A percentile compares a stretch with the other conserved stretches of the same genome.
Conservation (phyloP, 106 monocot genomes). For the Apostasia shenzhenica region DNA sequence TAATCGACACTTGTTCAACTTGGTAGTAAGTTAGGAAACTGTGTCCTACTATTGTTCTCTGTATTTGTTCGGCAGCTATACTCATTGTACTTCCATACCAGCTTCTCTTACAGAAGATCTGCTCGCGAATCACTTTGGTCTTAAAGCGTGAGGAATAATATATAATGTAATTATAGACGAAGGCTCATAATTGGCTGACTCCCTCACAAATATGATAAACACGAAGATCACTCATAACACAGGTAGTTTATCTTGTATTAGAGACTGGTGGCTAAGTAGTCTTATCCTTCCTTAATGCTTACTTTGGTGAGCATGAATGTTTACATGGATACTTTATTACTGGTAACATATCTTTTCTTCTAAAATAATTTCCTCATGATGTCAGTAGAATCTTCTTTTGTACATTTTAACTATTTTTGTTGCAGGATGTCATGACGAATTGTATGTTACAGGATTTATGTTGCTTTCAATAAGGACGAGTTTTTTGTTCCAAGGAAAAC, state of each 20-base stretch:
- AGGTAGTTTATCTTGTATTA: conserved; percentile 25
- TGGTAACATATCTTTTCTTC: no score
- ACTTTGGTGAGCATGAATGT: no score
- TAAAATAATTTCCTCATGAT: no score
- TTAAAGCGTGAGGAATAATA: conserved; percentile 76
- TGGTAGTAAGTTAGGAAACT: conserved; percentile 73
- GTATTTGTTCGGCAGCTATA: conserved; percentile 48
- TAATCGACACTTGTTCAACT: conserved; percentile 78
- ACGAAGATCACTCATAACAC: conserved; percentile 61
- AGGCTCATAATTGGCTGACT: conserved; percentile 97
- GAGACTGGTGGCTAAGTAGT: no score
- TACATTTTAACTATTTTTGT: no score
- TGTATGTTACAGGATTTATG: no score
- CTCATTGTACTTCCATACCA: conserved; percentile 92
- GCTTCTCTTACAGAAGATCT: conserved; percentile 68
- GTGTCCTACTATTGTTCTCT: conserved; percentile 92
- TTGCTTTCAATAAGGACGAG: no score
- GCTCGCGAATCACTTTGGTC: conserved; percentile 87
- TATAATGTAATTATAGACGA: conserved; percentile 91
- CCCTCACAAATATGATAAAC: conserved; percentile 86
- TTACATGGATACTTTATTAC: no score
- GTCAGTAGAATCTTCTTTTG: no score
- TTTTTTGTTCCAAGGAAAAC: no score
- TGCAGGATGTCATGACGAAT: no score
- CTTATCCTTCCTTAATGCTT: no score